Evolutionary conservation across 2,329 filamentous ascomycete species (phyloP).

Genomic region (Trichoderma koningii): DNA sequence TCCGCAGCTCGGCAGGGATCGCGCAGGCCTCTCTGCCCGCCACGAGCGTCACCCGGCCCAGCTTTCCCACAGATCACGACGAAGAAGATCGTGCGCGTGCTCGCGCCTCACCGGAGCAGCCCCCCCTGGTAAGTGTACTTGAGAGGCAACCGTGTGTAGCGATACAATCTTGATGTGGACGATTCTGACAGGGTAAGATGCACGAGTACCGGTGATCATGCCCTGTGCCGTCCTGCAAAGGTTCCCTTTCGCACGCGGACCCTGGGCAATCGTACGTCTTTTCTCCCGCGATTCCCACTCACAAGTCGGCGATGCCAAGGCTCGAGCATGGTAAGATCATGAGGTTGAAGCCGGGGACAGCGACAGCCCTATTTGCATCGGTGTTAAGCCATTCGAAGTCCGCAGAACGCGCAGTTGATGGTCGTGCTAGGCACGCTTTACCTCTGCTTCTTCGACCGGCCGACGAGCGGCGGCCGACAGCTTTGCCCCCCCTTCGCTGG

Average conservation of each 20-base stretch:
- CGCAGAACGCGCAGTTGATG: background rate
- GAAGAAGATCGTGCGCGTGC: slow-evolving; percentile 24
- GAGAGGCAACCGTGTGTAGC: no score
- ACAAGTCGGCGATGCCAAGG: slow-evolving; percentile 4
- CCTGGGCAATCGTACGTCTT: background rate
- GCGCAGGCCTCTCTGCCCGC: slow-evolving; percentile 7
- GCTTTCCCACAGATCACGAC: slow-evolving; percentile 15
- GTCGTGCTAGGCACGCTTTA: background rate
- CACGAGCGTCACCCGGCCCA: slow-evolving; percentile 5
- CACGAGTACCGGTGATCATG: background rate
- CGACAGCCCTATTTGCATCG: background rate
- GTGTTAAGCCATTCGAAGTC: slow-evolving; percentile 8
- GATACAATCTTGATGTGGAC: background rate
- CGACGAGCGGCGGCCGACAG: slow-evolving; percentile 14
- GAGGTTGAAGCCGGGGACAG: slow-evolving; percentile 1
- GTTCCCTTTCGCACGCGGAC: no score
- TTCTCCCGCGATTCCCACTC: background rate
- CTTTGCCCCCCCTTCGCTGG: slow-evolving; percentile 12
- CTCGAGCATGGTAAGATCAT: background rate
- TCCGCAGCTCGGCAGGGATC: slow-evolving; percentile 19
- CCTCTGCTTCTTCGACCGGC: background rate
- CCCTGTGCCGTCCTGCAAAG: background rate
- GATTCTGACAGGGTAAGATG: background rate
- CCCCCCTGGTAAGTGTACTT: background rate
- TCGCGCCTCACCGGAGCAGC: slow-evolving; percentile 24